A percentile compares a stretch with the other conserved stretches of the same genome.
phyloP scores from a whole-genome alignment of 2,329 filamentous ascomycete species.

The Sarocladiaceae sp. region DNA sequence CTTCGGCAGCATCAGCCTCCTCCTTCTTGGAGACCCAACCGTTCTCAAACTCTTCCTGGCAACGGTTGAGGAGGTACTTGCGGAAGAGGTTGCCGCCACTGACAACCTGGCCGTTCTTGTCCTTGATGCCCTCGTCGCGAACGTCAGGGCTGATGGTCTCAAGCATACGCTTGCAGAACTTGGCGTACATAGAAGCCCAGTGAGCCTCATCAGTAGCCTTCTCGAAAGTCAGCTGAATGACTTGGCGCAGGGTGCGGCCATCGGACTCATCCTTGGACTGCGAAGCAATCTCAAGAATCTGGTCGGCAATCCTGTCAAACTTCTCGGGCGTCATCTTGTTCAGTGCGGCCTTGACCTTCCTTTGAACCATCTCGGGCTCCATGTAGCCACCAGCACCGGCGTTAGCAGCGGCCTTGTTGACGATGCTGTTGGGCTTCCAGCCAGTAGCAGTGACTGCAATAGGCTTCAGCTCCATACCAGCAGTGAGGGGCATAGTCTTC shows the following conservation, averaged over 20 bases:
- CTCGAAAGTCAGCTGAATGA: conserved; percentile 98
- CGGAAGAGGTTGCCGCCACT: conserved; percentile 92
- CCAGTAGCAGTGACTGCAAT: conserved; percentile 67
- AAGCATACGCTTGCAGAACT: conserved; percentile 96
- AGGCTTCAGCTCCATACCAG: conserved; percentile 72
- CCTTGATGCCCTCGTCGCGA: conserved; percentile 88
- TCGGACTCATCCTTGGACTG: conserved; percentile 96
- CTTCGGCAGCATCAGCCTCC: conserved; percentile 18
- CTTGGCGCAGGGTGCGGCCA: conserved; percentile 88
- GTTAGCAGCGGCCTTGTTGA: conserved; percentile 30
- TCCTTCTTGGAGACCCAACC: conserved; percentile 91
- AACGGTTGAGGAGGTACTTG: conserved; percentile 97
- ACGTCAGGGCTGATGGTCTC: conserved; percentile 93
- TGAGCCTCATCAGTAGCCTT: conserved; percentile 98
- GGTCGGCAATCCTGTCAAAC: conserved; percentile 90
- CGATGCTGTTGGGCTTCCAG: conserved; percentile 82
- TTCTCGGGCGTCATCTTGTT: conserved; percentile 99
- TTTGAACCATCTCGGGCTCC: conserved; percentile 88
- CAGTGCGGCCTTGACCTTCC: conserved; percentile 95
- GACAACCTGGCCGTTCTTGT: conserved; percentile 83
- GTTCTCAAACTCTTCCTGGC: conserved; percentile 97
- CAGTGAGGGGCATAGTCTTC: conserved; percentile 88
- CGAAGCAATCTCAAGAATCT: conserved; percentile 85
- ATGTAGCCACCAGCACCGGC: conserved; percentile 51
- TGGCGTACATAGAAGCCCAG: conserved; percentile 98